These are phyloP conservation scores for Ashbya aceris DNA, from an alignment of 1,139 yeast genomes.

Conservation along the genomic window DNA sequence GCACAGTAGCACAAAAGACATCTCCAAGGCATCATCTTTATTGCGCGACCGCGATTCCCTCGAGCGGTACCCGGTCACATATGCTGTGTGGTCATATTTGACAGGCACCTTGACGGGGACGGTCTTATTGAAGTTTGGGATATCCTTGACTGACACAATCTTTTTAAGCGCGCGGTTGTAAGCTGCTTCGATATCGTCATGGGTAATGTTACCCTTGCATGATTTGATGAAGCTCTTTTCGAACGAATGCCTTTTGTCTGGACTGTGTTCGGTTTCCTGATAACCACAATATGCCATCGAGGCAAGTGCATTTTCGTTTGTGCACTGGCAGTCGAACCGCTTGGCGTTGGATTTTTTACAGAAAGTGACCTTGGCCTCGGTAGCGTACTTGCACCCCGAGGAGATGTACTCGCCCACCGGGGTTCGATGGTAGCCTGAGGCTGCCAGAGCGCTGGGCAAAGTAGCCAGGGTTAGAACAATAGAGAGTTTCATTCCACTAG, in stretches of 20 bases:
- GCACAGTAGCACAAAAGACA: conserved; percentile 41
- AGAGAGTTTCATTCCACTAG: too few species aligned
- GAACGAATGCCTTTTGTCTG: conserved; percentile 11
- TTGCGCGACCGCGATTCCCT: conserved; percentile 31
- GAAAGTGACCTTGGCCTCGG: conserved; percentile 17
- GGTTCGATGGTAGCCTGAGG: neutral
- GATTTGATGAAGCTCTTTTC: conserved; percentile 13
- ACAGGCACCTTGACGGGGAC: conserved; percentile 26
- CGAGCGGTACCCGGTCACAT: conserved; percentile 33
- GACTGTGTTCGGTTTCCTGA: conserved; percentile 9
- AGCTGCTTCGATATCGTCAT: conserved; percentile 29
- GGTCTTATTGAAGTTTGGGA: conserved; percentile 25
- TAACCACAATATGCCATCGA: conserved; percentile 25
- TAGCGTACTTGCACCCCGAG: conserved; percentile 21
- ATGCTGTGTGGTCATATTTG: conserved; percentile 21
- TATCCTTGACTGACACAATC: conserved; percentile 28
- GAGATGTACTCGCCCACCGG: conserved; percentile 17
- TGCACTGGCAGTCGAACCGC: conserved; percentile 20
- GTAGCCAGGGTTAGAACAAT: too few species aligned
- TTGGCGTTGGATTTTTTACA: conserved; percentile 13
- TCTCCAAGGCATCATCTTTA: conserved; percentile 35
- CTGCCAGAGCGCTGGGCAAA: too few species aligned
- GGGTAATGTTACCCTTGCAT: conserved; percentile 23
- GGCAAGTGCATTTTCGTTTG: conserved; percentile 23
- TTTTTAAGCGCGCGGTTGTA: conserved; percentile 35